Base-by-base conservation (phyloP, 495 filamentous ascomycete species). In the Glutinoglossum americanum region DNA sequence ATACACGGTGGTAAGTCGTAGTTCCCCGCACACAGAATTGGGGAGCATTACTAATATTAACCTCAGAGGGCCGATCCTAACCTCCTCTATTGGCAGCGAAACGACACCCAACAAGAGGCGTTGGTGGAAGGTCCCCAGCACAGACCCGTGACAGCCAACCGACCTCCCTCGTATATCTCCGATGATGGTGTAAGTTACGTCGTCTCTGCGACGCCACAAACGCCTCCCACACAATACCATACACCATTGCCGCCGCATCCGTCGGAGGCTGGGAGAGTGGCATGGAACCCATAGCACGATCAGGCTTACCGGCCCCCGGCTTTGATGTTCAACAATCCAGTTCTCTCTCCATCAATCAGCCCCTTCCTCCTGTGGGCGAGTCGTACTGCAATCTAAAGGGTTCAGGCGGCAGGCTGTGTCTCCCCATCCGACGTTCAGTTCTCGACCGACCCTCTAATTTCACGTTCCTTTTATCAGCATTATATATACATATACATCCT, bases 1-100 rank as follows among this genome's bases (percentile, higher is more conserved):
- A 59, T 77, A 79, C 66, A 86, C 81, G 66, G 84, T 92, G 70
- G 84, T 88, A 78, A 67, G 82, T 80, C 53, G 27, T 19, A 13
- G 37, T 32, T 55, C 23, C 13, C 39, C n/a, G n/a, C 1, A 32
- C 7, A 21, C 3, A 11, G 54, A 41, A 17, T 13, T n/a, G 19
- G 23, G 27, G n/a, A 41, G 10, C 39, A 45, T 45, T 54, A 26
- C 32, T 30, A 59, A 37, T 11, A 23, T 35, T 21, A 15, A 27
- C 27, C 15, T 26, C 62, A 84, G 80, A 76, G 87, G 47, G 81
- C 87, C 35, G 81, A 93, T 63, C 87, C 87, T 0, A 76, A 88
- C 62, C 73, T 87, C 28, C 74, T 93, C 26, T 86, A 82, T 67
- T 93, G 87, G 87, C 75, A 80, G 65, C 75, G 82, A 17, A 30